Conservation (phyloP, 352 stramenopile species). For the Pythium pectinolyticum region DNA sequence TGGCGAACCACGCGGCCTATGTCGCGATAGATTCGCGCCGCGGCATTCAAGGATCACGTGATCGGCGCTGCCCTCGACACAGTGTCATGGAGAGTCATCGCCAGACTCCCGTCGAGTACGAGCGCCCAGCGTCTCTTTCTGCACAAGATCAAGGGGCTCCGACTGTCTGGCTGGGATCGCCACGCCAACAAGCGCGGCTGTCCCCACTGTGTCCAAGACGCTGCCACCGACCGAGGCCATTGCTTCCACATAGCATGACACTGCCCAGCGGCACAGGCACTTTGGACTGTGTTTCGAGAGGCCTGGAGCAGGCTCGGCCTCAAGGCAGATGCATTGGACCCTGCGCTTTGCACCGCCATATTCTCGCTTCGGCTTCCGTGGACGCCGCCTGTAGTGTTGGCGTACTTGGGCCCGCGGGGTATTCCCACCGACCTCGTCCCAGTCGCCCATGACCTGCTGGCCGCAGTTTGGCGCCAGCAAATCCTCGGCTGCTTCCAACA, state of each 20-base stretch:
- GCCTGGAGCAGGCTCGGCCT: not conserved
- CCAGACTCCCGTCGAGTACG: not conserved
- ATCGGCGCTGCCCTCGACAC: too few species aligned
- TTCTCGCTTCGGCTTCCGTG: not conserved
- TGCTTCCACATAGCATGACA: not conserved
- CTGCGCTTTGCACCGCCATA: not conserved
- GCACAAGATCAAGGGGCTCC: slow-evolving; percentile 2
- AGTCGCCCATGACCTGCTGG: not conserved
- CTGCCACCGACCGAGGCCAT: not conserved
- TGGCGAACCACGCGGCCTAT: too few species aligned
- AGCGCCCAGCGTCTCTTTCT: not conserved
- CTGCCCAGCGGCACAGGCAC: not conserved
- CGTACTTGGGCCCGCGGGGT: not conserved
- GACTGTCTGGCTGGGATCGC: not conserved
- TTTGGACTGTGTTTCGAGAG: not conserved
- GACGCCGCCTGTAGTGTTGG: not conserved
- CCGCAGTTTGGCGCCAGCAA: not conserved
- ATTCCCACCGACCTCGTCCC: not conserved
- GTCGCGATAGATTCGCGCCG: too few species aligned
- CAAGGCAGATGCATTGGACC: not conserved
- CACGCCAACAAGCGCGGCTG: not conserved
- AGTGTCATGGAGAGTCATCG: too few species aligned
- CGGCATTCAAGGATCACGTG: too few species aligned
- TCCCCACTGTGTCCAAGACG: not conserved
- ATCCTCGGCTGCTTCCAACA: not conserved